Percentiles rank a stretch among this genome's conserved stretches.
Conservation (phyloP, 106 monocot species). For the Triglochin maritima region DNA sequence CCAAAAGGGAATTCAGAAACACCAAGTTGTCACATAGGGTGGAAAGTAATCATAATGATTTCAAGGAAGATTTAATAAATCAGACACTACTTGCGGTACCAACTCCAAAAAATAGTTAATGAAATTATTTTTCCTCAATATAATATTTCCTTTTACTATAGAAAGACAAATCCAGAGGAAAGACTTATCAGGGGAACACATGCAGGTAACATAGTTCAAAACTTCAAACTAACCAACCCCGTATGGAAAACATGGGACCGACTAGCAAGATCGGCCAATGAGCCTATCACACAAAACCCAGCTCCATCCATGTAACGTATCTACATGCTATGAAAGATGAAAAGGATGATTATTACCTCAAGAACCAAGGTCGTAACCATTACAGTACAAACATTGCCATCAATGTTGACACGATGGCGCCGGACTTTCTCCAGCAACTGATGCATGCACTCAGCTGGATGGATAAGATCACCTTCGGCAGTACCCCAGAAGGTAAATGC, state of each 20-base stretch:
- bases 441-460: slow-evolving; percentile 72
- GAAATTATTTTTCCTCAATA: too few species aligned
- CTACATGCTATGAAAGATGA: slow-evolving; percentile 2
- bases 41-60: too few species aligned
- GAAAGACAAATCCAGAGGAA: too few species aligned
- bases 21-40: too few species aligned
- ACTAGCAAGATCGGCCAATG: not conserved
- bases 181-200: too few species aligned
- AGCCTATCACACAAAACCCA: not conserved
- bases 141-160: too few species aligned
- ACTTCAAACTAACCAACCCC: not conserved
- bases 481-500: slow-evolving; percentile 53
- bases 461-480: slow-evolving; percentile 36
- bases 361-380: slow-evolving; percentile 66
- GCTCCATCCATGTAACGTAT: not conserved
- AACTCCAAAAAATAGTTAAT: too few species aligned
- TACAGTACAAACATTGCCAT: slow-evolving; percentile 63
- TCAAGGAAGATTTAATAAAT: too few species aligned
- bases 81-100: too few species aligned
- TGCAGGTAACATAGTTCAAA: not conserved
- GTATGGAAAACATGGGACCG: not conserved
- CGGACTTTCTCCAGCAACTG: slow-evolving; percentile 50
- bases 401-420: slow-evolving; percentile 55
- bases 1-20: not conserved
- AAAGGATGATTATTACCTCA: slow-evolving; percentile 17